Conservation (phyloP, 495 filamentous ascomycete species). For the Annulohypoxylon bovei region DNA sequence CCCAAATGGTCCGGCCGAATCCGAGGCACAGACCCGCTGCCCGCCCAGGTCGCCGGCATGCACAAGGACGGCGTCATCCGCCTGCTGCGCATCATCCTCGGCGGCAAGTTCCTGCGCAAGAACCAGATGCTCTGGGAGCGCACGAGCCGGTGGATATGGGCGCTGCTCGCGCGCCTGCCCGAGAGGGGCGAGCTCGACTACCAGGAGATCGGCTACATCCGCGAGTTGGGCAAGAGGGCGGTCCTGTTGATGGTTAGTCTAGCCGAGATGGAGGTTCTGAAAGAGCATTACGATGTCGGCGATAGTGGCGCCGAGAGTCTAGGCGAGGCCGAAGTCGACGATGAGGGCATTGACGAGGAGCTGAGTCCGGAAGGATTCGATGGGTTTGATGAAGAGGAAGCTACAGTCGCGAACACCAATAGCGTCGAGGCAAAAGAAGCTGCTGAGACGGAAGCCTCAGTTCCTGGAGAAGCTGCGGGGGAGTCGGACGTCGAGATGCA, state of each 20-base stretch:
- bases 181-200: conserved; percentile 67
- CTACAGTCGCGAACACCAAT: not conserved
- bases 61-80: conserved; percentile 67
- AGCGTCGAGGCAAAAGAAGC: not conserved
- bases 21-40: conserved; percentile 66
- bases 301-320: conserved; percentile 42
- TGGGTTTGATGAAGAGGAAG: conserved; percentile 22
- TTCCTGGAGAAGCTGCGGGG: conserved; percentile 25
- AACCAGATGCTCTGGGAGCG: conserved; percentile 56
- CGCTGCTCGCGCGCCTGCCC: conserved; percentile 65
- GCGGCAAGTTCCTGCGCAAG: conserved; percentile 59
- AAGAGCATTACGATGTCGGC: conserved; percentile 50
- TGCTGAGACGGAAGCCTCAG: conserved; percentile 8
- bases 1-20: conserved; percentile 61
- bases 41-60: conserved; percentile 75
- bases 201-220: conserved; percentile 64
- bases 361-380: conserved; percentile 34
- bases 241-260: conserved; percentile 63
- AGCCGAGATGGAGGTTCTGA: conserved; percentile 56
- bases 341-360: conserved; percentile 32
- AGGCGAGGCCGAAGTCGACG: conserved; percentile 43
- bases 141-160: conserved; percentile 70
- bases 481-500: conserved; percentile 54
- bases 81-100: conserved; percentile 59
- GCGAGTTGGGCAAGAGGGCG: conserved; percentile 69